Evolutionary conservation across 352 stramenopile genomes (phyloP), one percentile per base, ranked within the genome.

Genomic region (Phytophthora pinifolia): DNA sequence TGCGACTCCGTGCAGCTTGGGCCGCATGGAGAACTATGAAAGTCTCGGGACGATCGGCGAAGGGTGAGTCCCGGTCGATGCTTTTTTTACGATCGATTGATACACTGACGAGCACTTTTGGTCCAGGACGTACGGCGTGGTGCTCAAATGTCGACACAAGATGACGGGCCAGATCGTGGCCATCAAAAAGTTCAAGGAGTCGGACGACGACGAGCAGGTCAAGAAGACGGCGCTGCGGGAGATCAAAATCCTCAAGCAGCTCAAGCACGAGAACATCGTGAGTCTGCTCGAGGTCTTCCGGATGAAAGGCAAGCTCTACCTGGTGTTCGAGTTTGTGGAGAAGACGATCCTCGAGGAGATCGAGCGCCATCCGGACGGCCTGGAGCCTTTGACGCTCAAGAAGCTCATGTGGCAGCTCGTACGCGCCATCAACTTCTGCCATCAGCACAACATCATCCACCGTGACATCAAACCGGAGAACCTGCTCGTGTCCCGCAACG

Each of bases 371-470:
- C 81, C 82, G 0, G 84, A 92, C 39, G 88, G 88, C 0, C 66
- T 97, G 15, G 79, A 89, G 1, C 56, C 73, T 0, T 42, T 54
- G 2, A 64, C 73, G 22, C 85, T 95, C 47, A 89, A 90, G 41
- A 72, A 73, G 12, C 72, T 96, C 50, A 92, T 92, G 83, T 89
- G 78, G 77, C 80, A 96, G 58, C 82, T 94, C 47, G 71, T 90
- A 20, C 79, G 79, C 15, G 77, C 76, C 35, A 90, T 97, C 39
- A 79, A 96, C 36, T 98, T 97, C 70, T 98, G 96, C 78, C 94
- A 98, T 60, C 81, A 86, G 38, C 96, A 98, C 76, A 97, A 97
- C 59, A 96, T 98, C 46, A 97, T 98, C 53, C 94, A 98, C 58
- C 82, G 94, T 27, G 94, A 98, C 63, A 83, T 98, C 49, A 98